phyloP scores from a whole-genome alignment of 129 eudicot species.

The Silybum marianum region DNA sequence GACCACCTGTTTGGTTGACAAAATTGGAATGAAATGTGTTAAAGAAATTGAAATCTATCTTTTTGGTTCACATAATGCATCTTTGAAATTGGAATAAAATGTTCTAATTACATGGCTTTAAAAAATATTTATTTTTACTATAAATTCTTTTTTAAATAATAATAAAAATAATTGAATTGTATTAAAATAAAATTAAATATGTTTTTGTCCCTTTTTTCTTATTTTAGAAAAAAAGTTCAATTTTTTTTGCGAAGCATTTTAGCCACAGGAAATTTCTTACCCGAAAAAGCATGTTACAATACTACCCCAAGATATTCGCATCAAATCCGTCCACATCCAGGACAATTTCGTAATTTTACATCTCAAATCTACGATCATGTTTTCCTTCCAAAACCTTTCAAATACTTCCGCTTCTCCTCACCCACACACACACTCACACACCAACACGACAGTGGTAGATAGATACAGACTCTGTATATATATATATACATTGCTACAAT shows the following conservation, averaged over 20 bases:
- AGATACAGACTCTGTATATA: neutral
- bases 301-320: constrained; percentile 29
- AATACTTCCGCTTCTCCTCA: constrained; percentile 17
- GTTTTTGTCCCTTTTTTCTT: neutral
- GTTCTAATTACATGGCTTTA: too few species aligned
- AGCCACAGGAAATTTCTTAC: constrained; percentile 7
- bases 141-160: too few species aligned
- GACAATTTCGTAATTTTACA: constrained; percentile 21
- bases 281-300: neutral
- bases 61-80: too few species aligned
- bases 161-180: too few species aligned
- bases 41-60: too few species aligned
- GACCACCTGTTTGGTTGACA: too few species aligned
- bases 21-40: too few species aligned
- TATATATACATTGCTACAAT: constrained; percentile 20
- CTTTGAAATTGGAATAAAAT: too few species aligned
- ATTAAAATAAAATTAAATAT: neutral
- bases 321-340: constrained; percentile 25
- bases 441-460: neutral
- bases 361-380: constrained; percentile 22
- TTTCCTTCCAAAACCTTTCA: constrained; percentile 19
- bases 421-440: constrained; percentile 17
- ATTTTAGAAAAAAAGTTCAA: neutral
- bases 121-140: too few species aligned
- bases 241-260: neutral